Conservation (phyloP, 805 yeast genomes). For the Isabelozyma gotoi region DNA sequence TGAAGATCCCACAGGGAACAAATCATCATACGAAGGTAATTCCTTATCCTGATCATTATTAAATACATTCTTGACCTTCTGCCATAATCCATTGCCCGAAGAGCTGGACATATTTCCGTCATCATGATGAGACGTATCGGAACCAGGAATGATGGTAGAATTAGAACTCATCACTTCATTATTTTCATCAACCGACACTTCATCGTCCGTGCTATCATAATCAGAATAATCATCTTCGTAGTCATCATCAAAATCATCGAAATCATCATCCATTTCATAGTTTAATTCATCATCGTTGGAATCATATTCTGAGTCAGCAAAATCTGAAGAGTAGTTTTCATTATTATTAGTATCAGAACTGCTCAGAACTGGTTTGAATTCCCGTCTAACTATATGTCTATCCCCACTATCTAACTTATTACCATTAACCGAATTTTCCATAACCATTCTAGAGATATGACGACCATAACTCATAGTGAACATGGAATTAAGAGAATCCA, state of each 20-base stretch:
- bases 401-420: slow-evolving; percentile 6
- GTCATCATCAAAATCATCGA: slow-evolving; percentile 35
- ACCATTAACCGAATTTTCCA: slow-evolving; percentile 12
- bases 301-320: slow-evolving; percentile 21
- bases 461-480: slow-evolving; percentile 37
- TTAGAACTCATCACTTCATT: slow-evolving; percentile 8
- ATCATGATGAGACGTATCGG: not conserved
- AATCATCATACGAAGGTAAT: slow-evolving; percentile 73
- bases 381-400: slow-evolving; percentile 8
- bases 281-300: slow-evolving; percentile 30
- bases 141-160: slow-evolving; percentile 5
- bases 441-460: slow-evolving; percentile 42
- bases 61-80: slow-evolving; percentile 42
- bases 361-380: slow-evolving; percentile 4
- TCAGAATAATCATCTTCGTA: slow-evolving; percentile 14
- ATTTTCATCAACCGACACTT: slow-evolving; percentile 5
- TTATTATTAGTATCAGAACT: slow-evolving; percentile 8
- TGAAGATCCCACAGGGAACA: slow-evolving; percentile 57
- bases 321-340: slow-evolving; percentile 16
- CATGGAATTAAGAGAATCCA: slow-evolving; percentile 41
- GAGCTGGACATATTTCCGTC: not conserved
- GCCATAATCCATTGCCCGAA: slow-evolving; percentile 35
- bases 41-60: slow-evolving; percentile 30
- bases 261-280: slow-evolving; percentile 25
- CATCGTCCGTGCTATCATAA: slow-evolving; percentile 16